Conservation (phyloP, 345 rosid genomes). For the Gossypium australe region DNA sequence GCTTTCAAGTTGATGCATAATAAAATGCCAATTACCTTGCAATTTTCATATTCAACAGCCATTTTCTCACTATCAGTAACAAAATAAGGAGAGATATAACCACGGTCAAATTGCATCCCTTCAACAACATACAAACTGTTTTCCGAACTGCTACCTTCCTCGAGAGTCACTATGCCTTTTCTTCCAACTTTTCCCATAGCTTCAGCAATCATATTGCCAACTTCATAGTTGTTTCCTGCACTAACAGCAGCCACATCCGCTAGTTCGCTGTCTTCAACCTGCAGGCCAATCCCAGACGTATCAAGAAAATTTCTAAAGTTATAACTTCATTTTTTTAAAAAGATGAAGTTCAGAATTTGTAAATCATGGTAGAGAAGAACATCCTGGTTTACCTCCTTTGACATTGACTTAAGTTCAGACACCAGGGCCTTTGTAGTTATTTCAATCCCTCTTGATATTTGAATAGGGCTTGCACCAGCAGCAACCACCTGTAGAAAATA, state of each 20-base stretch:
- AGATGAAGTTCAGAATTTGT: not conserved
- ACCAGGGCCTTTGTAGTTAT: conserved; percentile 84
- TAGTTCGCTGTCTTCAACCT: conserved; percentile 98
- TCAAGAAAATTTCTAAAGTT: not conserved
- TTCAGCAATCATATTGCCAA: conserved; percentile 95
- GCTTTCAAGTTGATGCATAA: not conserved
- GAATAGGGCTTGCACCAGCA: conserved; percentile 96
- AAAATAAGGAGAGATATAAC: conserved; percentile 97
- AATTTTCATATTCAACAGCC: conserved; percentile 90
- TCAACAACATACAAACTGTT: conserved; percentile 92
- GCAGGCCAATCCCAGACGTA: conserved; percentile 1
- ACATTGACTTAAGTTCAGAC: conserved; percentile 65
- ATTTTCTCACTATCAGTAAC: conserved; percentile 95
- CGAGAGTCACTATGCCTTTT: conserved; percentile 92
- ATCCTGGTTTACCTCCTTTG: conserved; percentile 62
- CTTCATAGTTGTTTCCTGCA: conserved; percentile 91
- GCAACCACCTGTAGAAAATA: conserved; percentile 70
- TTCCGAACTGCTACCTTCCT: conserved; percentile 96
- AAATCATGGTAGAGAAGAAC: not conserved
- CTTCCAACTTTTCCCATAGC: conserved; percentile 94
- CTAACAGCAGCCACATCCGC: conserved; percentile 99
- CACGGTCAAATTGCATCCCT: conserved; percentile 99
- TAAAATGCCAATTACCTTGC: conserved; percentile 54
- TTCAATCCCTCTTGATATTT: conserved; percentile 92
- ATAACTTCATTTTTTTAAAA: not conserved